Base-by-base conservation (phyloP, 441 rosid genomes). In the Francoa sonchifolia region DNA sequence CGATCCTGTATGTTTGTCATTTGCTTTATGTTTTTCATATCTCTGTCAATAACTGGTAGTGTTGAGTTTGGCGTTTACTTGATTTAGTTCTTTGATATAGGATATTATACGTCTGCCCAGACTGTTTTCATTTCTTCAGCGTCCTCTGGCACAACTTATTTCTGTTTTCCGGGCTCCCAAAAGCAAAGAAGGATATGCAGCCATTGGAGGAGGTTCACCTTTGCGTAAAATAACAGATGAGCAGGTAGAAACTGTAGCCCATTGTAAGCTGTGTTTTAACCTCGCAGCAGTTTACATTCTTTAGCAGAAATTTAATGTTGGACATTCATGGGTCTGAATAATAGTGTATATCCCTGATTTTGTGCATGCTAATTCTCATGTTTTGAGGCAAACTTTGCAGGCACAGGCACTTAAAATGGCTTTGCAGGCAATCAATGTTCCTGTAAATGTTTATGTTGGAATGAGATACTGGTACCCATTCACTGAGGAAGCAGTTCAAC, bases 131-230 rank as follows among this genome's bases (percentile, higher is more conserved):
- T 86, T 83, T 69, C 79, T 86, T 33, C 95, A 82, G 58, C 58
- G 69, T 29, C 79, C 99, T 19, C 43, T 86, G 43, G 96, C 95
- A 2, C 57, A 78, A 36, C 67, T 83, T 17, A 90, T 90, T 43
- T 90, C 95, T 53, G 69, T 78, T 4, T 60, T 77, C 11, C 80
- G 93, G 9, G 96, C 99, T 12, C 88, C 95, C 1, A 86, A 83
- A 57, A 82, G 90, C 18, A 90, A 66, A 73, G 93, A 82, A 71
- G 93, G 94, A 23, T 90, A 85, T 69, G 96, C 98, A 64, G 68
- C 94, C 30, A 90, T 90, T 46, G 96, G 98, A 34, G 99, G 96
- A 27, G 95, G 95, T 40, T 90, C 95, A 34, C 99, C 95, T 36
- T 28, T 80, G 70, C 85, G 95, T 50, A 80, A 69, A 54, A 80